Evolutionary conservation across 2,329 filamentous ascomycete genomes (phyloP).

Genomic region (Pseudopithomyces chartarum): DNA sequence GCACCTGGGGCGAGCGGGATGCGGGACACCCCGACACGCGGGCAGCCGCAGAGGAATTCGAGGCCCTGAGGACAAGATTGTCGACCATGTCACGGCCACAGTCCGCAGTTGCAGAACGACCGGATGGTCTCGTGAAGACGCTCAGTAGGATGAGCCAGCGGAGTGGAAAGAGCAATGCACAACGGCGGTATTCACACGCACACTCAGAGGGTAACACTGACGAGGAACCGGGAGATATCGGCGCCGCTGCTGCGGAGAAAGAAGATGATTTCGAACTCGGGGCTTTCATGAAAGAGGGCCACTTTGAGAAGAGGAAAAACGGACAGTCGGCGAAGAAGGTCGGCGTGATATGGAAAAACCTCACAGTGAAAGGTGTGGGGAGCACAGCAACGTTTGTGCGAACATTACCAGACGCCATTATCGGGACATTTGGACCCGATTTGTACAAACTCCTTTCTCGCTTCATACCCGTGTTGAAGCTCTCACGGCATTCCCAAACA

Average conservation of each 20-base stretch:
- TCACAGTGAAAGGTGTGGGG: slow-evolving; percentile 74
- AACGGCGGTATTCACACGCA: slow-evolving; percentile 18
- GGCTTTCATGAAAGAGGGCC: slow-evolving; percentile 73
- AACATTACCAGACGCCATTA: slow-evolving; percentile 73
- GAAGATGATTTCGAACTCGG: slow-evolving; percentile 70
- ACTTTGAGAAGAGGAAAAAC: slow-evolving; percentile 73
- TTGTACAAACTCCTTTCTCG: slow-evolving; percentile 67
- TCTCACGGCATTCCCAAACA: slow-evolving; percentile 55
- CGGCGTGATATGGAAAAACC: slow-evolving; percentile 75
- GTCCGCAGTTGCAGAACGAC: slow-evolving; percentile 17
- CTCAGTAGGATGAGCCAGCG: slow-evolving; percentile 38
- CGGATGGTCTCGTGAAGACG: slow-evolving; percentile 29
- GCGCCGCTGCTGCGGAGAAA: slow-evolving; percentile 49
- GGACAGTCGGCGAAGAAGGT: slow-evolving; percentile 75
- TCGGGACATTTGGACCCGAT: slow-evolving; percentile 82
- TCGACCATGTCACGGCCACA: slow-evolving; percentile 56
- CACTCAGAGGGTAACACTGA: slow-evolving; percentile 19
- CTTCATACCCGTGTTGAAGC: slow-evolving; percentile 58
- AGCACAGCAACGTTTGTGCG: slow-evolving; percentile 71
- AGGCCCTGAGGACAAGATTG: slow-evolving; percentile 61
- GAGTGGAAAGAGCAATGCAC: slow-evolving; percentile 26
- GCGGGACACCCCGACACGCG: slow-evolving; percentile 58
- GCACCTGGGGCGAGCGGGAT: slow-evolving; percentile 68
- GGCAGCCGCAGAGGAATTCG: slow-evolving; percentile 64
- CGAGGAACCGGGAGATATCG: slow-evolving; percentile 27